Conservation (phyloP, 75 land plant species). For the Isoetes taiwanensis region DNA sequence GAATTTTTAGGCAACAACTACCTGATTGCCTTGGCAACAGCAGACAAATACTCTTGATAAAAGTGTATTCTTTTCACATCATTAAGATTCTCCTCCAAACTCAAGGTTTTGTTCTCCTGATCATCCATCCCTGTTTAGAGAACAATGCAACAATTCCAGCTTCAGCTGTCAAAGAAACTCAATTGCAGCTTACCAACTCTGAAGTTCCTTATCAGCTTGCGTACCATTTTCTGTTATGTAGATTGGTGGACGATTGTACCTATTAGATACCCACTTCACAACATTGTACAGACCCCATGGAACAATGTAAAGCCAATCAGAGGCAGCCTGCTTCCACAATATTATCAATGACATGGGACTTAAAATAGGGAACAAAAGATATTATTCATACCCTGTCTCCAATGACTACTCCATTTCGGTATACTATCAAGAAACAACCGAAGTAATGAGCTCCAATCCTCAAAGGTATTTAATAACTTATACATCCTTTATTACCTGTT, state of each 20-base stretch:
- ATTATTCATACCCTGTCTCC: no score
- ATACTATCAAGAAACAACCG: no score
- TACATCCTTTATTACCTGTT: no score
- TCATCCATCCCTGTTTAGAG: no score
- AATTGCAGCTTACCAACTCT: not conserved
- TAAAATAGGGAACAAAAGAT: no score
- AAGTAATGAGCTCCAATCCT: no score
- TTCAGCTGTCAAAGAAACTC: not conserved
- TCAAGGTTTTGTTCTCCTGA: no score
- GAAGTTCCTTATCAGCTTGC: not conserved
- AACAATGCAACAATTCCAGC: not conserved
- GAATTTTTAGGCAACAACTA: no score
- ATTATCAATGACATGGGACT: no score
- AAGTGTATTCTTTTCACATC: constrained; percentile 41
- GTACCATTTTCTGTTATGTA: constrained; percentile 81
- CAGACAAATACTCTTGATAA: constrained; percentile 43
- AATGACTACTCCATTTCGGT: no score
- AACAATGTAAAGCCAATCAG: constrained; percentile 33
- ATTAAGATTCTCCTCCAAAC: constrained; percentile 27
- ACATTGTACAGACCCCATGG: constrained; percentile 43
- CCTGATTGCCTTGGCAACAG: constrained; percentile 52
- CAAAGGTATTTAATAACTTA: no score
- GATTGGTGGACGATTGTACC: constrained; percentile 45
- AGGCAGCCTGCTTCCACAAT: constrained; percentile 49
- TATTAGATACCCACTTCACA: constrained; percentile 34